These are phyloP conservation scores for Exophiala alcalophila DNA, from an alignment of 2,329 filamentous ascomycete species.

Conservation along the genomic window DNA sequence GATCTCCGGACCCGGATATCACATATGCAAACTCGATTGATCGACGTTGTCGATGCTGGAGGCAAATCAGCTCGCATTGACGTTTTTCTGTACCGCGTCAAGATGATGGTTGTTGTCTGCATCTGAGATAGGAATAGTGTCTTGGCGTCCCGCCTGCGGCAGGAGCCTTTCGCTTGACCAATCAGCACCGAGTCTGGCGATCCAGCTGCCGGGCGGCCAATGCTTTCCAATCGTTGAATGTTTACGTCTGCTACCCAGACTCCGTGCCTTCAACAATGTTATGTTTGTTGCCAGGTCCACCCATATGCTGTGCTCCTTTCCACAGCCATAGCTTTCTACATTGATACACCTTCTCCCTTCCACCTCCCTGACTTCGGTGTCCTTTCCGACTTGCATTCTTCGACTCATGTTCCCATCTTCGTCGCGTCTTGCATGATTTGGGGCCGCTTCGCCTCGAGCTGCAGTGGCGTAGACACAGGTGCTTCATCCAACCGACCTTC, in stretches of 20 bases:
- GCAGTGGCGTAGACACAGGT: constrained; percentile 1
- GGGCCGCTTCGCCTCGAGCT: constrained; percentile 16
- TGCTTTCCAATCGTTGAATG: too few species aligned
- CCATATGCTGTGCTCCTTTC: constrained; percentile 22
- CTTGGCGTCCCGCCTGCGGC: too few species aligned
- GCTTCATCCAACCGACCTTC: neutral
- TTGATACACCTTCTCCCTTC: constrained; percentile 24
- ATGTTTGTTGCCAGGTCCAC: constrained; percentile 22
- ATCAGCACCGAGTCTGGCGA: neutral
- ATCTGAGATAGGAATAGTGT: constrained; percentile 1
- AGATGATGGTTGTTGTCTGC: neutral
- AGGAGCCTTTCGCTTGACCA: constrained; percentile 6
- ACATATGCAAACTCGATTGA: too few species aligned
- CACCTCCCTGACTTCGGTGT: neutral
- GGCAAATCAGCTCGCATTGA: too few species aligned
- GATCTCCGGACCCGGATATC: too few species aligned
- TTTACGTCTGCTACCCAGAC: too few species aligned
- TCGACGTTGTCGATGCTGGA: too few species aligned
- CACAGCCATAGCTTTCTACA: constrained; percentile 27
- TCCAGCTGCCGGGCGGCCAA: too few species aligned
- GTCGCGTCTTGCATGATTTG: constrained; percentile 16
- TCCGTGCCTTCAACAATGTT: too few species aligned
- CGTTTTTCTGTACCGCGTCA: too few species aligned
- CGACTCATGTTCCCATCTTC: constrained; percentile 14
- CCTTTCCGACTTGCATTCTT: constrained; percentile 11